Evolutionary conservation across 2,329 filamentous ascomycete genomes (phyloP).

Genomic region (Mycosphaerella sp.): DNA sequence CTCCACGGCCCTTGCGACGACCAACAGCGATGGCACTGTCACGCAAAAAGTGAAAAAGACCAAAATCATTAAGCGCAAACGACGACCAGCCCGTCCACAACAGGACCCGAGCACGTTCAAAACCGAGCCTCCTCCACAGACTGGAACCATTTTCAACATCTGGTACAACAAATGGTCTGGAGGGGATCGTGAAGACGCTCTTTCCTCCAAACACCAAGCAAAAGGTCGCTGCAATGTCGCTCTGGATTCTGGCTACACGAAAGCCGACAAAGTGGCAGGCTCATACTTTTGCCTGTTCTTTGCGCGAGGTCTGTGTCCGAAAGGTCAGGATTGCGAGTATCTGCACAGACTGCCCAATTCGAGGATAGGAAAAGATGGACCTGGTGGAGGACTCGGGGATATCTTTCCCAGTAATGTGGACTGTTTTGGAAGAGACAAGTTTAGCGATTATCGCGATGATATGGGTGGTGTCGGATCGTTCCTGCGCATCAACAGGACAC

Average conservation of each 20-base stretch:
- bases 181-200: conserved; percentile 89
- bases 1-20: conserved; percentile 19
- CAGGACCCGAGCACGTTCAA: conserved; percentile 79
- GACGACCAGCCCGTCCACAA: conserved; percentile 81
- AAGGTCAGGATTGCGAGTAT: conserved; percentile 89
- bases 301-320: conserved; percentile 72
- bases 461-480: conserved; percentile 97
- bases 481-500: conserved; percentile 84
- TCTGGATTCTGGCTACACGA: conserved; percentile 52
- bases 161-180: conserved; percentile 99
- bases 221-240: conserved; percentile 82
- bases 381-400: conserved; percentile 58
- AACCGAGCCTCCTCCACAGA: conserved; percentile 81
- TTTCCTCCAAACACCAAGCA: conserved; percentile 74
- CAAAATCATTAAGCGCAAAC: conserved; percentile 88
- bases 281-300: conserved; percentile 93
- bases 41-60: conserved; percentile 64
- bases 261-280: conserved; percentile 48
- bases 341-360: conserved; percentile 75
- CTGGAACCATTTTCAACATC: conserved; percentile 93
- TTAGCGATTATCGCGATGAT: conserved; percentile 87
- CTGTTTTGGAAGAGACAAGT: conserved; percentile 91
- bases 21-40: conserved; percentile 31
- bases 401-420: conserved; percentile 91
- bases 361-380: conserved; percentile 32